phyloP scores from a whole-genome alignment of 2,329 filamentous ascomycete species.

The Fusarium sp. region DNA sequence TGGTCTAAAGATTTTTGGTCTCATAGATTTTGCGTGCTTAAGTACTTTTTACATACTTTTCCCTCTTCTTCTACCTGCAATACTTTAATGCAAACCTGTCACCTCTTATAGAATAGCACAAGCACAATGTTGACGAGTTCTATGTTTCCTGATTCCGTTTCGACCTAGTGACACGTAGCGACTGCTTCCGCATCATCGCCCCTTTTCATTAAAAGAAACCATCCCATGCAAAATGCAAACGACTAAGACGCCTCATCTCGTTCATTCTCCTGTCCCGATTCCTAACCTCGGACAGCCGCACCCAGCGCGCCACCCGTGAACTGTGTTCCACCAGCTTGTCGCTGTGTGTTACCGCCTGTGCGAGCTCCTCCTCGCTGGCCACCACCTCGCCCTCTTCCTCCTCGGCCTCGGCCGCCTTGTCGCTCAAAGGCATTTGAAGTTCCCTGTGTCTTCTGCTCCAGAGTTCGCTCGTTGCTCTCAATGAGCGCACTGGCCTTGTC shows the following conservation, averaged over 20 bases:
- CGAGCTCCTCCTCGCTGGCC: constrained; percentile 72
- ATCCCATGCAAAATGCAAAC: constrained; percentile 55
- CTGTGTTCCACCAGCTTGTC: constrained; percentile 79
- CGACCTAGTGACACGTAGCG: constrained; percentile 53
- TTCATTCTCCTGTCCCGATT: constrained; percentile 42
- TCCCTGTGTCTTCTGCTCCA: constrained; percentile 97
- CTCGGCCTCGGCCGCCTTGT: constrained; percentile 83
- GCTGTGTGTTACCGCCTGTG: constrained; percentile 69
- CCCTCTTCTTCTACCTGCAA: neutral
- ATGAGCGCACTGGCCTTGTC: constrained; percentile 98
- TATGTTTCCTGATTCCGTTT: constrained; percentile 52
- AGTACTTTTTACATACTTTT: constrained; percentile 23
- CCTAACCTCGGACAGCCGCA: constrained; percentile 72
- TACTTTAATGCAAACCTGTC: constrained; percentile 14
- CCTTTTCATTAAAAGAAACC: constrained; percentile 54
- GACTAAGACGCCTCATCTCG: constrained; percentile 52
- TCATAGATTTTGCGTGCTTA: constrained; percentile 21
- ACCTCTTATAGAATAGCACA: constrained; percentile 33
- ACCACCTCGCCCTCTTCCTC: constrained; percentile 73
- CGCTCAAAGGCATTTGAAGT: constrained; percentile 96
- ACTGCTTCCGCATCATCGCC: constrained; percentile 53
- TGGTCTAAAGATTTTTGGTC: constrained; percentile 4
- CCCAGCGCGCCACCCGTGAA: constrained; percentile 87
- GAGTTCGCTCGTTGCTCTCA: constrained; percentile 95
- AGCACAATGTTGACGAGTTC: constrained; percentile 47